Evolutionary conservation across 306 rosid species (phyloP).

Genomic region (Medicago ruthenica): DNA sequence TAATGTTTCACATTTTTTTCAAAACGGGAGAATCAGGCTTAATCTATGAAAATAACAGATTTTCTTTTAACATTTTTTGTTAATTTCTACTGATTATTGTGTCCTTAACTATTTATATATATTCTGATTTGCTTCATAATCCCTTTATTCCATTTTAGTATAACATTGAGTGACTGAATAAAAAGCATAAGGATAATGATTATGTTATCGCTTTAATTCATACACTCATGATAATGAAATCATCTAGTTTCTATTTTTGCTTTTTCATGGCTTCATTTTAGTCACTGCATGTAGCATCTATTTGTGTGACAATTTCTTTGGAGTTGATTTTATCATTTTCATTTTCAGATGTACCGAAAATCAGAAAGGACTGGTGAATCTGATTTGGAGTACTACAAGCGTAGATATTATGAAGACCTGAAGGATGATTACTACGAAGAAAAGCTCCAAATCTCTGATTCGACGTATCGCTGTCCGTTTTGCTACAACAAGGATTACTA

Average conservation of each 20-base stretch:
- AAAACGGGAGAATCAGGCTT: too few species aligned
- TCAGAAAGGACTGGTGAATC: slow-evolving; percentile 36
- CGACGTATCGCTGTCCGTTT: slow-evolving; percentile 70
- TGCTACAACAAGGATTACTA: slow-evolving; percentile 51
- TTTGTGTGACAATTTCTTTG: neutral
- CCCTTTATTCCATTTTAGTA: neutral
- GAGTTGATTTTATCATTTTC: neutral
- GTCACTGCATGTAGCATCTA: neutral
- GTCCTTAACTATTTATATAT: neutral
- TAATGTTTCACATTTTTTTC: too few species aligned
- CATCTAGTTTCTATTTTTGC: neutral
- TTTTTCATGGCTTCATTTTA: neutral
- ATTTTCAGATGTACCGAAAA: slow-evolving; percentile 46
- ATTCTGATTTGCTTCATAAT: neutral
- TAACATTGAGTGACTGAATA: neutral
- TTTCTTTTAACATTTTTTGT: too few species aligned
- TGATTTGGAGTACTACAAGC: slow-evolving; percentile 48
- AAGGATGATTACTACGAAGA: slow-evolving; percentile 45
- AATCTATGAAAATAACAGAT: too few species aligned
- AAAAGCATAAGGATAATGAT: too few species aligned
- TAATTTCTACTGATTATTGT: neutral
- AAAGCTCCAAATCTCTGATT: slow-evolving; percentile 47
- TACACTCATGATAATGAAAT: neutral
- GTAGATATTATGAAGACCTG: slow-evolving; percentile 51
- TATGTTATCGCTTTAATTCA: too few species aligned